These are phyloP conservation scores for Ophiostoma ulmi DNA, from an alignment of 2,329 filamentous ascomycete species.

Conservation along the genomic window DNA sequence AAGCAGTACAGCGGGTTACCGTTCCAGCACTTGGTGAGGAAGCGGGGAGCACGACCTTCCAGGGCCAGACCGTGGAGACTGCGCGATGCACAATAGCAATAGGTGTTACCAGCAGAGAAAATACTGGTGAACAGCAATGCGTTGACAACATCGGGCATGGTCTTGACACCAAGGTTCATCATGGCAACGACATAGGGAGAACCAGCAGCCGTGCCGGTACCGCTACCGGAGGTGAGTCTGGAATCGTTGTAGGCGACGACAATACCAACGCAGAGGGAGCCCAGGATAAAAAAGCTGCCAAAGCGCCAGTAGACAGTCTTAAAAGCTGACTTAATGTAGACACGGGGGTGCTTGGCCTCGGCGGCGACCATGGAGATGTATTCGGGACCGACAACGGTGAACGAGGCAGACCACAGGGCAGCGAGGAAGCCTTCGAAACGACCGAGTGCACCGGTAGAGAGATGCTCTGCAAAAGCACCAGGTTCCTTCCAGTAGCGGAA, in stretches of 20 bases:
- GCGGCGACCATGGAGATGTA: constrained; percentile 65
- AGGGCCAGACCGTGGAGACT: constrained; percentile 39
- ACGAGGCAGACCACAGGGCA: constrained; percentile 38
- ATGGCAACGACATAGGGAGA: constrained; percentile 67
- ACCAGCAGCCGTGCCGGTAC: constrained; percentile 43
- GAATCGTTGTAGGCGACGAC: constrained; percentile 56
- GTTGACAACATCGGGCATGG: constrained; percentile 63
- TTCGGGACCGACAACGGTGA: constrained; percentile 48
- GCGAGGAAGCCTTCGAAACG: constrained; percentile 29
- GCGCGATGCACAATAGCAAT: constrained; percentile 45
- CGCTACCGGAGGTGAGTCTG: constrained; percentile 40
- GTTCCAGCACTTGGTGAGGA: constrained; percentile 35
- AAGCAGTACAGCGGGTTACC: constrained; percentile 42
- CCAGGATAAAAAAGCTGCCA: constrained; percentile 62
- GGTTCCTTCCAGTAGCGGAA: constrained; percentile 44
- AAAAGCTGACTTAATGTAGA: constrained; percentile 62
- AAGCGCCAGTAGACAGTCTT: constrained; percentile 66
- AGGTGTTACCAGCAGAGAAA: constrained; percentile 57
- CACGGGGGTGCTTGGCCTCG: constrained; percentile 62
- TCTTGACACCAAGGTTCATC: constrained; percentile 59
- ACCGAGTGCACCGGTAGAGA: constrained; percentile 41
- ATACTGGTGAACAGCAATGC: constrained; percentile 55
- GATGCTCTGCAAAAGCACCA: constrained; percentile 37
- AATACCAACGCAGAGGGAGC: constrained; percentile 62
- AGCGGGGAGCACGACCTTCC: constrained; percentile 40